Conservation (phyloP, 257 asterid genomes). For the Mentha longifolia region DNA sequence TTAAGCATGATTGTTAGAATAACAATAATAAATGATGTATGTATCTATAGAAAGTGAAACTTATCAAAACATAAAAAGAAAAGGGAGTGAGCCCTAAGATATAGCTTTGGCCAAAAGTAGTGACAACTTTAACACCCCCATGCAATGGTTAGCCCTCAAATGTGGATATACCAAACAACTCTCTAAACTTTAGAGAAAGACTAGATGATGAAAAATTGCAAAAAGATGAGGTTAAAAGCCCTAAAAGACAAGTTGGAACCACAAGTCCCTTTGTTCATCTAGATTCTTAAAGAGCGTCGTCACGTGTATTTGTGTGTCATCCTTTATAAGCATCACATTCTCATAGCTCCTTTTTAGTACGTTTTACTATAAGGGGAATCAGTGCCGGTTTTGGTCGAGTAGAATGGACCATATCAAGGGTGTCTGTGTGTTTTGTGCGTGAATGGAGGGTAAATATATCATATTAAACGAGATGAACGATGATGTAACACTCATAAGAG, state of each 20-base stretch:
- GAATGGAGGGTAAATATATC: conserved; percentile 4
- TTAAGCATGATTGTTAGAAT: background rate
- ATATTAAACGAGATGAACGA: background rate
- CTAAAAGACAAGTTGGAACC: conserved; percentile 31
- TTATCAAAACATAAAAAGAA: background rate
- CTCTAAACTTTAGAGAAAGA: conserved; percentile 16
- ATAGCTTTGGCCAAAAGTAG: background rate
- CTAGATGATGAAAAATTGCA: conserved; percentile 8
- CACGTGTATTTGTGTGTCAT: background rate
- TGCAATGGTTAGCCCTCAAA: background rate
- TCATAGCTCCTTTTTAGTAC: background rate
- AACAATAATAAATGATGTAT: background rate
- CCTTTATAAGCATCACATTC: background rate
- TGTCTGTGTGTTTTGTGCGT: too few species aligned
- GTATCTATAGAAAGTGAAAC: background rate
- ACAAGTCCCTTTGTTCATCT: conserved; percentile 17
- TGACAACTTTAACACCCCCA: background rate
- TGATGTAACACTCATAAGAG: background rate
- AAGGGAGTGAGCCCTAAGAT: background rate
- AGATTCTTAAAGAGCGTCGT: conserved; percentile 31
- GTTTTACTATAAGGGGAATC: background rate
- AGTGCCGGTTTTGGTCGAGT: background rate
- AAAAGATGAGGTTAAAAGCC: conserved; percentile 30
- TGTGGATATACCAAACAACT: conserved; percentile 24
- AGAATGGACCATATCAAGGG: too few species aligned